Base-by-base conservation (phyloP, 1,284 basidiomycete species). In the Ceratobasidium sp. region DNA sequence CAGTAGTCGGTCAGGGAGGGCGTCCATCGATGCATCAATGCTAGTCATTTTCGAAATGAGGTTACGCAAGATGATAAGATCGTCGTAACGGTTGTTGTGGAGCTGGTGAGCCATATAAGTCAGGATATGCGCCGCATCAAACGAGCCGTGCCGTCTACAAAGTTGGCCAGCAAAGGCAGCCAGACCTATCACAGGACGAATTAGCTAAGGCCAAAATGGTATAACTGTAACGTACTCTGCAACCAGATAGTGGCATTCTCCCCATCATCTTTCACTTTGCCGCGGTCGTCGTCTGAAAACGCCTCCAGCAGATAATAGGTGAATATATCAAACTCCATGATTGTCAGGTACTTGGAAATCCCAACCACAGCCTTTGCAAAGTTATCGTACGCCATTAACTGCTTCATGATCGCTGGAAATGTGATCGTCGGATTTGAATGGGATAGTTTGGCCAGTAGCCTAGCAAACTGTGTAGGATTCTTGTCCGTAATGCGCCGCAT, bases 351-450 rank as follows among this genome's bases (percentile, higher is more conserved):
- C 82, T 94, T 90, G 80, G 96, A 88, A n/a, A 93, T 93, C 81
- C 96, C 95, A 52, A 99, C 94, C 76, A 99, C 92, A 44, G 96
- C 95, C 62, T 90, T 90, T 20, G 96, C 96, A 79, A 99, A 87
- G 84, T 99, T 99, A 82, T 98, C 95, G 83, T 99, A 99, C 23
- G 96, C 93, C 91, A 97, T 97, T 78, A 99, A 94, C 85, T 99
- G 98, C 80, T 93, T 92, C 69, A 99, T 92, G 0, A 94, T 96
- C 78, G 94, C 94, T 17, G 90, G 86, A 87, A 99, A 99, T 81
- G 99, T 92, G 71, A 97, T 93, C 80, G 91, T 93, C 1, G 98
- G 98, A 83, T 99, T 98, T 15, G 94, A 93, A 83, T 98, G 96
- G 5, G 95, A 95, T 65, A 97, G 87, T 85, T 99, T 99, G 12